phyloP scores from a whole-genome alignment of 2,329 filamentous ascomycete genomes.

The Sporothrix brunneoviolacea region DNA sequence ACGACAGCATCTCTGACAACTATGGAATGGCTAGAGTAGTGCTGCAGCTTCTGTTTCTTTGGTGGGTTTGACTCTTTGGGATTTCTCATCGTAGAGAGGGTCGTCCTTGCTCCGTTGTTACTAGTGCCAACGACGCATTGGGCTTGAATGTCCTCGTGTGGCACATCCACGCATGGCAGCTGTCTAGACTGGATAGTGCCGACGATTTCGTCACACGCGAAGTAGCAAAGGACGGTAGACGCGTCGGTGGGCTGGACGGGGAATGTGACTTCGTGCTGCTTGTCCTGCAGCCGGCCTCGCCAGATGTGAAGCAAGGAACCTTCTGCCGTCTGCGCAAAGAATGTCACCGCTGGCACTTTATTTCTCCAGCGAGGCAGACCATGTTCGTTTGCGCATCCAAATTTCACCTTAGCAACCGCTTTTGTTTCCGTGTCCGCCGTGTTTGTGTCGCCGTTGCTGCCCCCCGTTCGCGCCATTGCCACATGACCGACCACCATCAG shows the following conservation, averaged over 20 bases:
- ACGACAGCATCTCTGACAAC: slow-evolving; percentile 1
- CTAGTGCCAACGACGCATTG: too few species aligned
- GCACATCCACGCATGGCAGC: slow-evolving; percentile 10
- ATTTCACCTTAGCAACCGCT: slow-evolving; percentile 42
- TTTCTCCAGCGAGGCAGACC: slow-evolving; percentile 54
- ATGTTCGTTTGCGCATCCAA: slow-evolving; percentile 66
- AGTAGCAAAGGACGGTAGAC: slow-evolving; percentile 57
- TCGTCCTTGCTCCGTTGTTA: neutral
- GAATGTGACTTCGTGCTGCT: slow-evolving; percentile 51
- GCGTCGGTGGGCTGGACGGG: slow-evolving; percentile 46
- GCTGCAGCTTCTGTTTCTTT: neutral
- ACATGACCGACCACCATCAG: slow-evolving; percentile 34
- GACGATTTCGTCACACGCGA: slow-evolving; percentile 82
- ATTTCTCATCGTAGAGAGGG: neutral
- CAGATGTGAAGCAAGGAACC: slow-evolving; percentile 65
- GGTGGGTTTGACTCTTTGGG: neutral
- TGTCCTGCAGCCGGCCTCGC: slow-evolving; percentile 52
- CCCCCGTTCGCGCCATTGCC: neutral
- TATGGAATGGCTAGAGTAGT: neutral
- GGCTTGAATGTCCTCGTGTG: neutral
- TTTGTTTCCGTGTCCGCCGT: slow-evolving; percentile 27
- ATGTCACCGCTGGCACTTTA: slow-evolving; percentile 62
- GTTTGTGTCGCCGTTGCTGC: slow-evolving; percentile 23
- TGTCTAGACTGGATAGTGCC: slow-evolving; percentile 41
- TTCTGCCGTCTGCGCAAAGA: slow-evolving; percentile 65